These are phyloP conservation scores for Candida lessepsii DNA, from an alignment of 805 yeast species.

Conservation along the genomic window DNA sequence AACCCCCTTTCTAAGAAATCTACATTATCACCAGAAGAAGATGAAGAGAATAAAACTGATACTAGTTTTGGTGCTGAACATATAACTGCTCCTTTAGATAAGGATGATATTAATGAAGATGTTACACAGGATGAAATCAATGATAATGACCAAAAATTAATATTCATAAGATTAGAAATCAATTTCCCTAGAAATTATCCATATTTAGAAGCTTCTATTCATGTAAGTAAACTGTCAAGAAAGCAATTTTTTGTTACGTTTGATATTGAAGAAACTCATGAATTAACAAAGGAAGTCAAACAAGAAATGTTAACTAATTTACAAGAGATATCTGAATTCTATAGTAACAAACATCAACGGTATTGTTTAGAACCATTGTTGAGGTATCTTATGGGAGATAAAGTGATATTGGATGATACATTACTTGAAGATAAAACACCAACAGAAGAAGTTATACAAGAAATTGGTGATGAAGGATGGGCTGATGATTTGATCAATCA, in stretches of 20 bases:
- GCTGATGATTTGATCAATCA: conserved; percentile 41
- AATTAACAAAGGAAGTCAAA: conserved; percentile 49
- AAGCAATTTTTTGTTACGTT: conserved; percentile 38
- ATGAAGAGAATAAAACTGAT: neutral
- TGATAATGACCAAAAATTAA: conserved; percentile 35
- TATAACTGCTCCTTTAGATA: neutral
- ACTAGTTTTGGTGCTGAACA: neutral
- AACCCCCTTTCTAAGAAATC: neutral
- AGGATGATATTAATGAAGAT: neutral
- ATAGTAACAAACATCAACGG: conserved; percentile 50
- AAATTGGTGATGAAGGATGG: conserved; percentile 43
- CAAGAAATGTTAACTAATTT: conserved; percentile 52
- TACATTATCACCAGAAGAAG: conserved; percentile 1
- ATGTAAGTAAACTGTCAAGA: conserved; percentile 18
- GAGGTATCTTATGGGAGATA: conserved; percentile 78
- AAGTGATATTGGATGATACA: conserved; percentile 44
- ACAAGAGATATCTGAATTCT: conserved; percentile 53
- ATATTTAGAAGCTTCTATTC: conserved; percentile 42
- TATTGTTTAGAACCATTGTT: conserved; percentile 82
- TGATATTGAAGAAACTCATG: conserved; percentile 77
- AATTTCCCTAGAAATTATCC: conserved; percentile 78
- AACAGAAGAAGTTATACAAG: conserved; percentile 24
- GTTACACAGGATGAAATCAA: conserved; percentile 1
- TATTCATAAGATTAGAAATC: conserved; percentile 70
- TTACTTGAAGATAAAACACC: conserved; percentile 23